Evolutionary conservation across 176 grass and related monocot genomes (phyloP), one percentile per base, ranked within the genome.

Genomic region (Eragrostis curvula): DNA sequence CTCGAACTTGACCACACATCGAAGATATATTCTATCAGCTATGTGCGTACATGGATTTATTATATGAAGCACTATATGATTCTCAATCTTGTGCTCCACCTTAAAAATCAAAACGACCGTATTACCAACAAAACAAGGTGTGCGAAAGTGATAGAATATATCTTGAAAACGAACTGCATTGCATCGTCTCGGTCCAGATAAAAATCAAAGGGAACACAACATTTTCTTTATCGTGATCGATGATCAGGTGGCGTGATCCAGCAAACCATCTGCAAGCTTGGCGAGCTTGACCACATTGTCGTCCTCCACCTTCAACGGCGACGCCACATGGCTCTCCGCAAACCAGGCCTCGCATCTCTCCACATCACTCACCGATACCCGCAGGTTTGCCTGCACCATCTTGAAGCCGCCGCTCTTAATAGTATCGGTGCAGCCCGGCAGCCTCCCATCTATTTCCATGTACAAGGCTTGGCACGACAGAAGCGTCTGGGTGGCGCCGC

Each of bases 391-490:
- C 32, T 11, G 30, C 20, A 52, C 73, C 1, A 4, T 5, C 6
- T 23, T 39, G 32, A 40, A 75, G 20, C 40, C 24, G 30, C 73
- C 51, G 20, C 0, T n/a, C 10, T 58, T 43, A 32, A 75, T 12
- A 0, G 21, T 20, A 2, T 16, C 52, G 20, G 51, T 3, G 73
- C 73, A 75, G 1, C 28, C 32, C 0, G 30, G 32, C 51, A 15
- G 52, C 20, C 39, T 4, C 5, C 7, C 28, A 51, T 42, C 32
- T 3, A 76, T 60, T 20, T 23, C 73, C 21, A 5, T 11, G 39
- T 76, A 76, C 53, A 76, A 3, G 21, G 53, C 18, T 5, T 60
- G 74, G 74, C 74, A 76, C n/a, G 55, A 44, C 55, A 0, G 21
- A 5, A 76, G 74, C 36, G 5, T 12, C 20, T 18, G 3, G 39